Conservation (phyloP, 2,329 filamentous ascomycete genomes). For the Diaporthe ilicicola region DNA sequence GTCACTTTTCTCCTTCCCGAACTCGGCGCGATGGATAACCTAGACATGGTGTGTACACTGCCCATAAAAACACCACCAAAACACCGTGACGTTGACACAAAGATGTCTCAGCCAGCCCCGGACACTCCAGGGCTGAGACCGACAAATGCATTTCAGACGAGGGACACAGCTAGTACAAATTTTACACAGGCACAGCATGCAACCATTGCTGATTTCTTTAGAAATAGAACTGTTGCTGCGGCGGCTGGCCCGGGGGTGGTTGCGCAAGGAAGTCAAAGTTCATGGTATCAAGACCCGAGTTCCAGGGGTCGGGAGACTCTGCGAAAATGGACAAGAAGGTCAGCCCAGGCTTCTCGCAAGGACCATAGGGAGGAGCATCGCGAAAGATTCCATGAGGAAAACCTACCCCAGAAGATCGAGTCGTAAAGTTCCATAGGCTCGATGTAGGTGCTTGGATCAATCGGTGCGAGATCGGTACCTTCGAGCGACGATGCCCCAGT, state of each 20-base stretch:
- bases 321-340: background rate
- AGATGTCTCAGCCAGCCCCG: too few relatives aligned
- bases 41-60: background rate
- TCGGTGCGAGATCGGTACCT: slow-evolving; percentile 55
- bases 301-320: slow-evolving; percentile 70
- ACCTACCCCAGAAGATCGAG: slow-evolving; percentile 73
- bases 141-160: background rate
- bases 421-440: slow-evolving; percentile 75
- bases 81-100: background rate
- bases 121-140: background rate
- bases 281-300: slow-evolving; percentile 62
- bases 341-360: background rate
- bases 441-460: slow-evolving; percentile 67
- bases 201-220: slow-evolving; percentile 38
- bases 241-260: slow-evolving; percentile 65
- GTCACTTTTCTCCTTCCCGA: background rate
- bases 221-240: slow-evolving; percentile 65
- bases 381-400: background rate
- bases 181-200: background rate
- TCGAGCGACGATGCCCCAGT: slow-evolving; percentile 42
- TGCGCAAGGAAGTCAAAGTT: slow-evolving; percentile 70
- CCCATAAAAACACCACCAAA: background rate
- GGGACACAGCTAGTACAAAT: background rate
- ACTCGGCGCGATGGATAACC: background rate
- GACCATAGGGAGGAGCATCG: too few relatives aligned